A percentile compares a stretch with the other conserved stretches of the same genome.
phyloP scores from a whole-genome alignment of 345 rosid genomes.

The Gossypium rotundifolium region DNA sequence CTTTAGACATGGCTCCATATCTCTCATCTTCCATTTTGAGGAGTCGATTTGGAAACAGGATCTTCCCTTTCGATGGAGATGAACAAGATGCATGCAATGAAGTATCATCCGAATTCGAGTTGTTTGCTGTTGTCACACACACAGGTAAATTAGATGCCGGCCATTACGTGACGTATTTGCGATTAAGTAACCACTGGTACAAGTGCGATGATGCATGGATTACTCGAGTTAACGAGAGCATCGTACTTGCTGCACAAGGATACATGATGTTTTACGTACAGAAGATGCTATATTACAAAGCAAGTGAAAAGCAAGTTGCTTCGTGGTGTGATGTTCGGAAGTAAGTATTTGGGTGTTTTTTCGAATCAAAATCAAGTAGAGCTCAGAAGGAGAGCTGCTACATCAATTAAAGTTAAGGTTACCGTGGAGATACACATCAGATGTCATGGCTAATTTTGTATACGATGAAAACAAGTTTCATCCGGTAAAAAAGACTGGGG shows the following conservation, averaged over 20 bases:
- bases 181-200: conserved; percentile 58
- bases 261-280: conserved; percentile 70
- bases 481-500: neutral
- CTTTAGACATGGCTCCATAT: conserved; percentile 54
- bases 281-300: conserved; percentile 53
- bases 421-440: neutral
- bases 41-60: conserved; percentile 49
- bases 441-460: neutral
- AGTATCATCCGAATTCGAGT: conserved; percentile 49
- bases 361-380: neutral
- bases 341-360: neutral
- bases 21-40: conserved; percentile 62
- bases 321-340: conserved; percentile 7
- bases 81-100: conserved; percentile 40
- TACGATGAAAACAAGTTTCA: conserved; percentile 12
- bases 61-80: conserved; percentile 46
- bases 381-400: neutral
- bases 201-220: conserved; percentile 73
- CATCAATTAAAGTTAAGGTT: neutral
- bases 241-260: conserved; percentile 64
- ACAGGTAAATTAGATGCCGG: conserved; percentile 54
- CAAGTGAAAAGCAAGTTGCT: conserved; percentile 37
- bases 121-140: conserved; percentile 64
- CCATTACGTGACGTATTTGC: conserved; percentile 54
- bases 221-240: conserved; percentile 49